Evolutionary conservation across 2,329 filamentous ascomycete species (phyloP), one percentile per base, ranked within the genome.

Genomic region (Massarina eburnea): DNA sequence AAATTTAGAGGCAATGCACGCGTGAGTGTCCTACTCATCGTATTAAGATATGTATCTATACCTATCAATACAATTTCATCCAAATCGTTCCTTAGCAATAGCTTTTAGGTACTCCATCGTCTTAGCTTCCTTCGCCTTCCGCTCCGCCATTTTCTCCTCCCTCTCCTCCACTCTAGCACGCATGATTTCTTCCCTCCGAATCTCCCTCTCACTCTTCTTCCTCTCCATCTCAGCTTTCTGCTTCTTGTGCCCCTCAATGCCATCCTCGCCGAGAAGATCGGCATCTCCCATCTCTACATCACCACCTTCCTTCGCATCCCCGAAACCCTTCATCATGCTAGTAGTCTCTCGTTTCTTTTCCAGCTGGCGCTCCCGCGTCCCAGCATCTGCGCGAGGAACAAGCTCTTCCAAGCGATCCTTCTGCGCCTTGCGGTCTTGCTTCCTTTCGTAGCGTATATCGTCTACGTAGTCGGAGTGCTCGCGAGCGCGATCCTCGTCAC

Each of bases 141-240:
- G 85, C 54, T 80, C 83, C 58, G 79, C 76, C 41, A 91, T 64
- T 58, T 84, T 80, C 73, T 91, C 88, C 65, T 95, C 89, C 57
- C 91, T 78, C 76, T 96, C 91, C 37, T 84, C 90, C 49, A 79
- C 78, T 62, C 83, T 82, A 9, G 89, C 89, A 61, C 90, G 74
- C 50, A 87, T 73, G 46, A 90, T 79, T 72, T 95, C 91, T 70
- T 96, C 91, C 60, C 88, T 80, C 48, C 89, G 73, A 14, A 94
- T 73, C 76, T 96, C 90, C 41, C 91, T 72, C 70, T 96, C 91
- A 57, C 84, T 89, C 78, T 92, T 95, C 72, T 85, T 85, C 57
- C 68, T 75, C 72, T 89, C 82, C 58, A 83, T 76, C 46, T 76
- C 80, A 55, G 81, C 80, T 68, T 86, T 82, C 65, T 81, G 74